Conservation (phyloP, 805 yeast genomes). For the Pichia paraexigua region DNA sequence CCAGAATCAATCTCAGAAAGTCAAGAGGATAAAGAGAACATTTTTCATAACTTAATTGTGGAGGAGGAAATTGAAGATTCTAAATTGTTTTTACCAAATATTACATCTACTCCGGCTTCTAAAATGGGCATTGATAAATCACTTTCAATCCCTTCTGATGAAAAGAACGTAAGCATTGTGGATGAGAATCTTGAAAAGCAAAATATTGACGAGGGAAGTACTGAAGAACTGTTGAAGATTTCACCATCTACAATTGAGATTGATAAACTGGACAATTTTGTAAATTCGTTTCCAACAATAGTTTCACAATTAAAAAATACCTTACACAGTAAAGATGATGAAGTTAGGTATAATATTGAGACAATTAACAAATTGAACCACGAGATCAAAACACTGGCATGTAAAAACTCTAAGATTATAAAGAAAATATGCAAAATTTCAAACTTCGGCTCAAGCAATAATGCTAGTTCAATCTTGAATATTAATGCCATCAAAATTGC, state of each 20-base stretch:
- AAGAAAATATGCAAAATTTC: slow-evolving; percentile 2
- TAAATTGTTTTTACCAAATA: not conserved
- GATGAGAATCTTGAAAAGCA: too few relatives aligned
- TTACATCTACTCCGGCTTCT: slow-evolving; percentile 7
- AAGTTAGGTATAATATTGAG: slow-evolving; percentile 39
- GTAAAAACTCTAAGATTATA: slow-evolving; percentile 15
- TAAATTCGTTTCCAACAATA: slow-evolving; percentile 16
- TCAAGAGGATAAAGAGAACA: slow-evolving; percentile 36
- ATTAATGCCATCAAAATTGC: not conserved
- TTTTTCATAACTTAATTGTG: slow-evolving; percentile 20
- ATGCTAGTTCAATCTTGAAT: not conserved
- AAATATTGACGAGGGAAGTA: too few relatives aligned
- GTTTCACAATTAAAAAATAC: slow-evolving; percentile 18
- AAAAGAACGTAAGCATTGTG: too few relatives aligned
- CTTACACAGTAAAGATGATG: slow-evolving; percentile 40
- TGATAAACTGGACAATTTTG: slow-evolving; percentile 13
- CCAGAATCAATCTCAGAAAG: not conserved
- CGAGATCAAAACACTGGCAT: slow-evolving; percentile 28
- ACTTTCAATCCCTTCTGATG: not conserved
- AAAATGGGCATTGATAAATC: not conserved
- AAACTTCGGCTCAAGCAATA: not conserved
- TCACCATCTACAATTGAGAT: slow-evolving; percentile 2
- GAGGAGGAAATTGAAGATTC: not conserved
- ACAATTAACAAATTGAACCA: slow-evolving; percentile 34
- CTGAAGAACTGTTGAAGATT: not conserved